phyloP scores from a whole-genome alignment of 768 basidiomycete species.

The Termitomyces eurrhizus region DNA sequence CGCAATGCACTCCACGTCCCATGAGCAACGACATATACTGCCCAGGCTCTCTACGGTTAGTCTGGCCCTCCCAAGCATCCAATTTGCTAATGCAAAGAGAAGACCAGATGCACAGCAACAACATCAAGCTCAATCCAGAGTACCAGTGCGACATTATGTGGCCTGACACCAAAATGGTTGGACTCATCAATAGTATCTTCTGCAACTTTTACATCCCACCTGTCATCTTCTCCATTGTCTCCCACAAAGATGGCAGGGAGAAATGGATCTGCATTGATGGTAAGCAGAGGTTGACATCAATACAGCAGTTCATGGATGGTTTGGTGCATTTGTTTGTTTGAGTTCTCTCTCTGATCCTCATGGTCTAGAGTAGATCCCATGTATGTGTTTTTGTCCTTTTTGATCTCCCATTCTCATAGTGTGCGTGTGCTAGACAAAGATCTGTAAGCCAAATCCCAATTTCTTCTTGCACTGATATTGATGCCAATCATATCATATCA shows the following conservation, averaged over 20 bases:
- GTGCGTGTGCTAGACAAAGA: conserved; percentile 23
- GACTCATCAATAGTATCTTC: conserved; percentile 73
- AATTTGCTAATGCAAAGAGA: too few relatives aligned
- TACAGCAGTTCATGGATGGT: conserved; percentile 27
- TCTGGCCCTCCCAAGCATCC: too few relatives aligned
- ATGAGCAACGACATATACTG: too few relatives aligned
- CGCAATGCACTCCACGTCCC: too few relatives aligned
- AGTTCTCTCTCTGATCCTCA: too few relatives aligned
- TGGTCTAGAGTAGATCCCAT: conserved; percentile 6
- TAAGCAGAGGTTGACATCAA: conserved; percentile 65
- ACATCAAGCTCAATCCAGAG: conserved; percentile 71
- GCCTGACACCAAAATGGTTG: conserved; percentile 71
- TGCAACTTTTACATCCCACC: conserved; percentile 79
- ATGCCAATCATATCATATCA: neutral
- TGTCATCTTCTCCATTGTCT: conserved; percentile 60
- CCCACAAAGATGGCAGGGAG: conserved; percentile 59
- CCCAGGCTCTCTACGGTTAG: too few relatives aligned
- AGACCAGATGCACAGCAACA: conserved; percentile 62
- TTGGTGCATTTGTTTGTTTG: too few relatives aligned
- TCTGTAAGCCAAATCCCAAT: conserved; percentile 7
- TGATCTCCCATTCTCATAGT: conserved; percentile 27
- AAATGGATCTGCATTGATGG: conserved; percentile 46
- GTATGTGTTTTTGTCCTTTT: conserved; percentile 12
- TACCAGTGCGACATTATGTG: conserved; percentile 84
- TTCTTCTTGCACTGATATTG: neutral